Evolutionary conservation across 2,329 filamentous ascomycete genomes (phyloP), one percentile per base, ranked within the genome.

Genomic region (Periconia digitata): DNA sequence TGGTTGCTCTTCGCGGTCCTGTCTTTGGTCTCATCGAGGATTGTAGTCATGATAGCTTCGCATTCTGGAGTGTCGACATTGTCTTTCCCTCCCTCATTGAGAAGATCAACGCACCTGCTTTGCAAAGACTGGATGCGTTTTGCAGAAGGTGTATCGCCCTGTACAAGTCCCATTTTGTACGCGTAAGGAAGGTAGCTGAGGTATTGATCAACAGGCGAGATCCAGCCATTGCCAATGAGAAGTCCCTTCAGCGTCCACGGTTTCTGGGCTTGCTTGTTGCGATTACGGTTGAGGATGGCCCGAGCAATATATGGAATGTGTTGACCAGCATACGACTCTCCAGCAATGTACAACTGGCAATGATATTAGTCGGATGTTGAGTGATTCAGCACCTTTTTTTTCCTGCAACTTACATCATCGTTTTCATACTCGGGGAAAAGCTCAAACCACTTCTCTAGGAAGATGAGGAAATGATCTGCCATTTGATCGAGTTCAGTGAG

Each of bases 141-240:
- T 24, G 85, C 85, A 8, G 75, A 65, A 4, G 86, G 79, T 3
- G 83, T 87, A 21, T 82, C 87, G 60, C 85, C 83, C 56, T 85
- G 67, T 34, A 97, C 72, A 17, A 99, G 71, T 8, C 84, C 85
- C 63, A 85, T 84, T 50, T 92, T 81, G 69, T 94, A 90, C 37
- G 89, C 86, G 63, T 84, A 97, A 23, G 85, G 81, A 8, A 96
- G 76, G 67, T 96, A 96, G 0, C 92, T 80, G 23, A 87, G 85
- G 70, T 97, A 99, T 69, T 99, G 94, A 41, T 96, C 89, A 7
- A 77, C 76, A 1, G 92, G 92, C 2, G 92, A 89, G 44, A 99
- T 92, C 94, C 95, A 99, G 34, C 92, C 94, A 68, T 99, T 99
- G 46, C 95, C 95, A 52, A 99, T 97, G 29, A 99, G 71, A 17